Conservation (phyloP, 352 stramenopile species). For the Pythium rhizo-oryzae region DNA sequence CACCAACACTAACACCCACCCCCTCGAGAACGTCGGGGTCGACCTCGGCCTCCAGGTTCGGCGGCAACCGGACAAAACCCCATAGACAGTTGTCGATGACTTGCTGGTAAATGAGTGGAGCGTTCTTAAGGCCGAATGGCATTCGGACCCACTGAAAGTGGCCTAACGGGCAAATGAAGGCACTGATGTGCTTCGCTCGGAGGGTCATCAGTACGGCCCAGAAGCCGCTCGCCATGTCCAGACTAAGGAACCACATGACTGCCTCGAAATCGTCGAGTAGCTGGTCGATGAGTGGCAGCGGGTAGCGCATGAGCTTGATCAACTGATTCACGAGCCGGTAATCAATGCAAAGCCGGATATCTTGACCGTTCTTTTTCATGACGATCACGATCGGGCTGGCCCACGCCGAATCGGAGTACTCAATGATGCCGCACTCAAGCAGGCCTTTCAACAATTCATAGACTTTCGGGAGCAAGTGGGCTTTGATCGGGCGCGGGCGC, state of each 20-base stretch:
- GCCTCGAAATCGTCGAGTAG: constrained; percentile 17
- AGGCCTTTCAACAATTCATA: constrained; percentile 13
- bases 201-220: too few species aligned
- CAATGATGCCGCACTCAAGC: constrained; percentile 11
- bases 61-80: constrained; percentile 18
- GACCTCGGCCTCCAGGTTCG: constrained; percentile 13
- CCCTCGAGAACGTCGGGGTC: constrained; percentile 13
- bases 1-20: constrained; percentile 1
- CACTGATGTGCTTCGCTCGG: too few species aligned
- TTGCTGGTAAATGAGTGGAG: constrained; percentile 22
- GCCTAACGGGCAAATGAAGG: too few species aligned
- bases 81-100: constrained; percentile 23
- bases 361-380: constrained; percentile 23
- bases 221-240: constrained; percentile 15
- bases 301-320: constrained; percentile 26
- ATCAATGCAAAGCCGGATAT: constrained; percentile 24
- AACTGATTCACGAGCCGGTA: constrained; percentile 15
- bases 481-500: neutral
- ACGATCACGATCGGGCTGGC: constrained; percentile 26
- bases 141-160: too few species aligned
- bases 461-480: too few species aligned
- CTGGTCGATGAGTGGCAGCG: constrained; percentile 20
- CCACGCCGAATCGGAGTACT: constrained; percentile 16
- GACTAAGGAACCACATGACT: constrained; percentile 8
- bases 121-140: too few species aligned